phyloP scores from a whole-genome alignment of 1,139 yeast species.

The Zygoascus hellenicus region DNA sequence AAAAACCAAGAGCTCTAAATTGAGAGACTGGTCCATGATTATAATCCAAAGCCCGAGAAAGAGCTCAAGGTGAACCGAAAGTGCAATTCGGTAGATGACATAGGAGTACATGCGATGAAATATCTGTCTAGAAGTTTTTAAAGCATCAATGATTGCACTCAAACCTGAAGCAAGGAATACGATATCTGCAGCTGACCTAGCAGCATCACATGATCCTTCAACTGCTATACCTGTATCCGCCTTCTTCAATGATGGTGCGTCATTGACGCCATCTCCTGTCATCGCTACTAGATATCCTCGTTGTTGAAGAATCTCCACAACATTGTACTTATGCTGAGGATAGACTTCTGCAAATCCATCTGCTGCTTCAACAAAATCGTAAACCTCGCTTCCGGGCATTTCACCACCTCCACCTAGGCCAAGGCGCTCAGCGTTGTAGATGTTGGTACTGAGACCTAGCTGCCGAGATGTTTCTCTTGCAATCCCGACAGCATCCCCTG shows the following conservation, averaged over 20 bases:
- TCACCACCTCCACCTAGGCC: constrained; percentile 71
- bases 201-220: constrained; percentile 79
- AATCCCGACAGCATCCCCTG: constrained; percentile 74
- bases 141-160: constrained; percentile 70
- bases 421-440: constrained; percentile 65
- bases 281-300: constrained; percentile 76
- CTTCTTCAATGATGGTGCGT: constrained; percentile 74
- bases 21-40: constrained; percentile 58
- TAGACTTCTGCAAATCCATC: constrained; percentile 79
- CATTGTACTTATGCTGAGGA: constrained; percentile 79
- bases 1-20: constrained; percentile 65
- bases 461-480: constrained; percentile 69
- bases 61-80: constrained; percentile 65
- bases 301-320: constrained; percentile 69
- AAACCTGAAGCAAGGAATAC: constrained; percentile 77
- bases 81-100: constrained; percentile 75
- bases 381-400: constrained; percentile 68
- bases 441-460: constrained; percentile 65
- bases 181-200: constrained; percentile 74
- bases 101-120: constrained; percentile 80
- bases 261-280: constrained; percentile 82
- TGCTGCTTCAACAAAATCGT: constrained; percentile 73
- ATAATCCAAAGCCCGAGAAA: constrained; percentile 73
- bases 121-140: constrained; percentile 73
- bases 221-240: constrained; percentile 80